Evolutionary conservation across 805 yeast genomes (phyloP), one percentile per base, ranked within the genome.

Genomic region (Hanseniaspora hatyaiensis): DNA sequence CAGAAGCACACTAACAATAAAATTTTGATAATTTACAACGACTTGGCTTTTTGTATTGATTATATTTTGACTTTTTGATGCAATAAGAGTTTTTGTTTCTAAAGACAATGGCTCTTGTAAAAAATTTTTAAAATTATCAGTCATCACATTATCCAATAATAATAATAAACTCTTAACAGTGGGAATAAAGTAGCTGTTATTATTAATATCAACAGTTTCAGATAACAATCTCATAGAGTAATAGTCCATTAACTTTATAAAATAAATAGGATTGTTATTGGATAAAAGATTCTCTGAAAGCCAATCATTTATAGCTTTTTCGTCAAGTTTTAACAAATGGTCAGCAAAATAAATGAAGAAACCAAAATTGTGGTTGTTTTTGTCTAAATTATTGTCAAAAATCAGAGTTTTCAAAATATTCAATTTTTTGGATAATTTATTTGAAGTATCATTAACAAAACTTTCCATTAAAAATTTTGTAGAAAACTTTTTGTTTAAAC

Each of bases 191-290:
- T 9, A 15, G 9, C 6, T 23, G 3, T 44, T 24, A 24, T 36
- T 9, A n/a, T 22, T 20, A 8, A 23, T 32, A 15, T 32, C 47
- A 8, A 52, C 59, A 30, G 57, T 65, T 23, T 56, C 56, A 6
- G 57, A 50, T 4, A 47, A 16, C 24, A 37, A 8, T 4, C 16
- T 37, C 11, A 26, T 24, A 16, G n/a, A 37, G 51, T 73, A 73
- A 50, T 63, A 72, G 0, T 48, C 45, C 3, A 57, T 34, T n/a
- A 75, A 65, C 4, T 52, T 53, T 0, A 53, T 52, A 11, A 65
- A 36, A 2, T 63, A 52, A 1, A 58, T 58, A 1, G 55, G 56
- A 1, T 52, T 52, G 8, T 51, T 49, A 11, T 48, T 52, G 12
- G 42, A 16, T 2, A 41, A 15, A 8, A 54, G 30, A 3, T 40